Evolutionary conservation across 106 monocot species (phyloP).

Genomic region (Agapanthus africanus): DNA sequence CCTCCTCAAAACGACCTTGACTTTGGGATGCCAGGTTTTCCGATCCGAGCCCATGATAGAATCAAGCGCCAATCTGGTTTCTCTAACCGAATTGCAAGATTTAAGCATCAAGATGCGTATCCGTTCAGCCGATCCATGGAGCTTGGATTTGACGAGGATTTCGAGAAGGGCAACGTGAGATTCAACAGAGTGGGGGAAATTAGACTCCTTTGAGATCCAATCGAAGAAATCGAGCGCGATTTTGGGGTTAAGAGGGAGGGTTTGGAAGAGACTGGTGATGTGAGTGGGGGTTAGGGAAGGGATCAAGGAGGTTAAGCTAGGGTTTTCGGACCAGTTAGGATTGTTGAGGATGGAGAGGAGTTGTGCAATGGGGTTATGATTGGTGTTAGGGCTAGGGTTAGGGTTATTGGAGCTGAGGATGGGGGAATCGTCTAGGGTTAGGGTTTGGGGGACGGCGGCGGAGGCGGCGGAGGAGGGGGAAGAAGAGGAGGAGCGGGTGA

Average conservation of each 20-base stretch:
- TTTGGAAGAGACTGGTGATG: slow-evolving; percentile 36
- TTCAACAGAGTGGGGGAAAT: slow-evolving; percentile 41
- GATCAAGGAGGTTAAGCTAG: slow-evolving; percentile 18
- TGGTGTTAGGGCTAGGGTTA: neutral
- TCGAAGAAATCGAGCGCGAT: slow-evolving; percentile 55
- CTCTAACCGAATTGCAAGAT: slow-evolving; percentile 30
- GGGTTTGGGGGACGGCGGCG: neutral
- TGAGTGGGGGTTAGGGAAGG: slow-evolving; percentile 36
- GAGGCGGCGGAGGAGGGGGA: neutral
- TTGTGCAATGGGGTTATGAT: neutral
- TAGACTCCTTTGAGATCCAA: slow-evolving; percentile 31
- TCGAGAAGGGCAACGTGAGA: slow-evolving; percentile 47
- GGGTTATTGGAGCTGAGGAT: too few species aligned
- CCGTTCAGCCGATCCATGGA: slow-evolving; percentile 19
- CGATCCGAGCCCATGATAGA: slow-evolving; percentile 18
- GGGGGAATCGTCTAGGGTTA: neutral
- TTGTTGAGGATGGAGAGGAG: slow-evolving; percentile 41
- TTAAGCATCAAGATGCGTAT: slow-evolving; percentile 56
- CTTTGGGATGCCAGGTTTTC: neutral
- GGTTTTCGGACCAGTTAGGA: slow-evolving; percentile 23
- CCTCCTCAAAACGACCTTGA: slow-evolving; percentile 7
- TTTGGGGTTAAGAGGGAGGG: slow-evolving; percentile 18
- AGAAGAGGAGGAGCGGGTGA: neutral
- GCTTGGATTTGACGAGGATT: slow-evolving; percentile 25
- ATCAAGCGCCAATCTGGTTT: slow-evolving; percentile 20